Percentiles rank a stretch among this genome's conserved stretches.
phyloP scores from a whole-genome alignment of 345 rosid species.

The Populus pruinosa region DNA sequence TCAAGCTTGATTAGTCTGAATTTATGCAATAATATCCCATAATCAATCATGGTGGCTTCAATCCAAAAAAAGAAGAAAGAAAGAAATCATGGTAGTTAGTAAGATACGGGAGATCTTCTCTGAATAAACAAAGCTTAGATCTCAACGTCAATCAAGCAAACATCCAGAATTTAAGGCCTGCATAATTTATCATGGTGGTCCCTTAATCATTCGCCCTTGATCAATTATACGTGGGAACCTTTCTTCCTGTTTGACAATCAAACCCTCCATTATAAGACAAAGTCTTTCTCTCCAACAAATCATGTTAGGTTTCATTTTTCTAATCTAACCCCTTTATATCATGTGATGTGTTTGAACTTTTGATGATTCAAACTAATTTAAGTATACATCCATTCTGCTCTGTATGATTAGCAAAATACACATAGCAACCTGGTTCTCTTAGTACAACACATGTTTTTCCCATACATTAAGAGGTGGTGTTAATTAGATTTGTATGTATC shows the following conservation, averaged over 20 bases:
- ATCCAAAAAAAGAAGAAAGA: background rate
- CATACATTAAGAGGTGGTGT: background rate
- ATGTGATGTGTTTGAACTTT: slow-evolving; percentile 16
- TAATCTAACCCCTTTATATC: slow-evolving; percentile 13
- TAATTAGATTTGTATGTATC: background rate
- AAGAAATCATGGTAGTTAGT: slow-evolving; percentile 51
- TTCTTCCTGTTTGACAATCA: background rate
- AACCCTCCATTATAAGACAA: background rate
- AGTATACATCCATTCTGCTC: background rate
- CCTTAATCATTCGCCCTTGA: background rate
- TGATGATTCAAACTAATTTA: background rate
- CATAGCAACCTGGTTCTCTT: background rate
- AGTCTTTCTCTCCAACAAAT: slow-evolving; percentile 4
- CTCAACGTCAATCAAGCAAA: slow-evolving; percentile 82
- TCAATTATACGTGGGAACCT: background rate
- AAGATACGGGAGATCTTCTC: slow-evolving; percentile 62
- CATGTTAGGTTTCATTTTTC: slow-evolving; percentile 24
- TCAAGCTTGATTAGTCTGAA: no score
- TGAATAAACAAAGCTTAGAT: slow-evolving; percentile 31
- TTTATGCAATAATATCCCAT: background rate
- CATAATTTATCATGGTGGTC: slow-evolving; percentile 23
- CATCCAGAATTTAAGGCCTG: slow-evolving; percentile 18
- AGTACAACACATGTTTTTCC: no score
- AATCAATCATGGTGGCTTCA: background rate
- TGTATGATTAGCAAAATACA: background rate